A percentile compares a stretch with the other conserved stretches of the same genome.
Evolutionary conservation across 1,284 basidiomycete genomes (phyloP).

Genomic region (Ustilago hordei): DNA sequence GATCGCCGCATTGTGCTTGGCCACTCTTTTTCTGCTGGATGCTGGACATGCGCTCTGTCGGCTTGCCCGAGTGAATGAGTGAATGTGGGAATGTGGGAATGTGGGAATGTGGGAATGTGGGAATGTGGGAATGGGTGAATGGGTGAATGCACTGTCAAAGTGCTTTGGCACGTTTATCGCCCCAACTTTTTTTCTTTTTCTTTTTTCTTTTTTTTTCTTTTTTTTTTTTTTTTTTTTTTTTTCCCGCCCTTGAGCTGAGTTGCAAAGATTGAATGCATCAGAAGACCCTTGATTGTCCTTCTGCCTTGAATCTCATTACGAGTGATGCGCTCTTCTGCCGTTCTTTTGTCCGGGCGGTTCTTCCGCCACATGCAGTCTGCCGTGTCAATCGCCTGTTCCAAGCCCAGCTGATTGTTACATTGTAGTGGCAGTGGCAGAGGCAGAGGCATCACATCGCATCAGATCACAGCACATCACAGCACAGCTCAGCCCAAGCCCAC

Average conservation of each 20-base stretch:
- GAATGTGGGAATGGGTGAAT: neutral
- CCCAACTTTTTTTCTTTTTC: neutral
- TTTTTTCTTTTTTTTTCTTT: too few species aligned
- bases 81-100: neutral
- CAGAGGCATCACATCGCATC: neutral
- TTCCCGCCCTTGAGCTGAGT: neutral
- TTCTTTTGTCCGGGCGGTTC: constrained; percentile 4
- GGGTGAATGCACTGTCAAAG: neutral
- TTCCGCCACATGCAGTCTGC: constrained; percentile 4
- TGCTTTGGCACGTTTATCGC: neutral
- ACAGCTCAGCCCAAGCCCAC: neutral
- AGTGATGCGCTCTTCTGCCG: neutral
- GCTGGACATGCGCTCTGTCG: too few species aligned
- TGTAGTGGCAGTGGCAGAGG: too few species aligned
- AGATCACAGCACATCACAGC: neutral
- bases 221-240: neutral
- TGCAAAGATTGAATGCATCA: neutral
- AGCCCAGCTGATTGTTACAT: too few species aligned
- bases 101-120: neutral
- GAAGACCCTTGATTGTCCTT: constrained; percentile 1
- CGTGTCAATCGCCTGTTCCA: neutral
- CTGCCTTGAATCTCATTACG: neutral
- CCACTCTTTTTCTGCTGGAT: too few species aligned
- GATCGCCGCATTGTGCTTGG: neutral
- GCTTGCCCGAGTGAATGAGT: neutral